A percentile compares a stretch with the other conserved stretches of the same genome.
Evolutionary conservation across 768 basidiomycete species (phyloP).

Genomic region (Macrocybe gigantea): DNA sequence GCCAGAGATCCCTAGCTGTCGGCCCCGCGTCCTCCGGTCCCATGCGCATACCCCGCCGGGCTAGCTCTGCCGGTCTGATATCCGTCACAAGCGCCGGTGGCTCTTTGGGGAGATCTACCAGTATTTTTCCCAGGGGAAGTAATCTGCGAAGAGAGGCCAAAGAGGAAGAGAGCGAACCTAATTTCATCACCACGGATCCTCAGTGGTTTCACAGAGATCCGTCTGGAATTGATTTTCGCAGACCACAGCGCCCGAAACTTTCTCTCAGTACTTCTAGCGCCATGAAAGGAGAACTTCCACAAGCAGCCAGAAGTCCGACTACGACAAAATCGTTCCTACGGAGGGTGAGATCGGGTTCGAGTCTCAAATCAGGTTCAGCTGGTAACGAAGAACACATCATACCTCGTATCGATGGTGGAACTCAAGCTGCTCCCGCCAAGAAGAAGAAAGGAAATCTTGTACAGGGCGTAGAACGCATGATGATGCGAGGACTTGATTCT

Average conservation of each 20-base stretch:
- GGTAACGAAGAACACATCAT: slow-evolving; percentile 5
- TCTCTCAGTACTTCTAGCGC: slow-evolving; percentile 17
- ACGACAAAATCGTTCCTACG: slow-evolving; percentile 19
- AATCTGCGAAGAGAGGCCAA: background rate
- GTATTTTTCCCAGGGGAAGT: background rate
- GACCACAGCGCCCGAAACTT: slow-evolving; percentile 21
- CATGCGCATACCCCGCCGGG: background rate
- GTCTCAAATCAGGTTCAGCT: slow-evolving; percentile 12
- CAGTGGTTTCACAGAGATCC: slow-evolving; percentile 1
- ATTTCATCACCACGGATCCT: background rate
- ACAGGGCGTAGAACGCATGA: slow-evolving; percentile 26
- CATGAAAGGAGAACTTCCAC: background rate
- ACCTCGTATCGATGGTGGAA: slow-evolving; percentile 1
- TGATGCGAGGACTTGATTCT: slow-evolving; percentile 16
- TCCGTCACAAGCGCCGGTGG: background rate
- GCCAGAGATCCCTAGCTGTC: too few species aligned
- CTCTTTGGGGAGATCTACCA: background rate
- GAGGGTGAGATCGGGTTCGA: slow-evolving; percentile 27
- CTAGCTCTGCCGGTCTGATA: background rate
- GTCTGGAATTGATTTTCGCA: slow-evolving; percentile 11
- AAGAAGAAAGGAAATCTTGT: slow-evolving; percentile 28
- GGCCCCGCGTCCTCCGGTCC: too few species aligned
- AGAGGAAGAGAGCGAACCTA: slow-evolving; percentile 13
- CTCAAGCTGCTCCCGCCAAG: slow-evolving; percentile 10
- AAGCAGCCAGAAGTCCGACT: slow-evolving; percentile 3